Base-by-base conservation (phyloP, 2,329 filamentous ascomycete genomes). In the Colletotrichum agaves region DNA sequence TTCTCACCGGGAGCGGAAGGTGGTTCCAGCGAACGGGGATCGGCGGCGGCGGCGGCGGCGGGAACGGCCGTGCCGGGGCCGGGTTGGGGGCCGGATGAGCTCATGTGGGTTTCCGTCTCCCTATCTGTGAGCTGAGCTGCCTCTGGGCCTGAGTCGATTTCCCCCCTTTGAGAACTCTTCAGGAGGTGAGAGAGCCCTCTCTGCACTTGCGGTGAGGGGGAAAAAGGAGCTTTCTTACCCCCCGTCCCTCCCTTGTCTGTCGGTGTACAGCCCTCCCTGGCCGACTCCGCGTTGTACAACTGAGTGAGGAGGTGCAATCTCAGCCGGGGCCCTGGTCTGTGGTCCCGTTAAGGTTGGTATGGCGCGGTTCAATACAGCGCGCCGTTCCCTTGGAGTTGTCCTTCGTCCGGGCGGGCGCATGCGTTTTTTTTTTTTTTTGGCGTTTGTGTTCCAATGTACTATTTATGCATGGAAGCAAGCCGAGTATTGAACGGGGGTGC, bases 261-360 rank as follows among this genome's bases (percentile, higher is more conserved):
- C 31, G 50, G 43, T 49, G 43, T 59, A 12, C 33, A 46, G 27
- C 31, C 21, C 35, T 43, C 19, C 10, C 15, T 23, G 37, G 15
- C n/a, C n/a, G n/a, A 19, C 33, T 27, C 50, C 8, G 50, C 27
- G 50, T 53, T 23, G 17, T 19, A 53, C 50, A 21, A 33, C 15
- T 21, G 19, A 21, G 31, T 43, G 33, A 19, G 43, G 47, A 47
- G 56, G 57, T 27, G 57, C 19, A 53, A 46, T 39, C 15, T 44
- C 57, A 47, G 13, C 39, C 41, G 37, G 64, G 64, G 53, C 46
- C 61, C 64, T 64, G 46, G 61, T 55, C 46, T 64, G 61, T 46
- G 52, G 53, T 67, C 33, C 53, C 39, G 46, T 67, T 67, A 67
- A 67, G 61, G 60, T 67, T 67, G 52, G 52, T 19, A 33, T 43